Percentiles rank a stretch among this genome's conserved stretches.
Evolutionary conservation across 331 rosid genomes (phyloP).

Genomic region (Prunus yedoensis): DNA sequence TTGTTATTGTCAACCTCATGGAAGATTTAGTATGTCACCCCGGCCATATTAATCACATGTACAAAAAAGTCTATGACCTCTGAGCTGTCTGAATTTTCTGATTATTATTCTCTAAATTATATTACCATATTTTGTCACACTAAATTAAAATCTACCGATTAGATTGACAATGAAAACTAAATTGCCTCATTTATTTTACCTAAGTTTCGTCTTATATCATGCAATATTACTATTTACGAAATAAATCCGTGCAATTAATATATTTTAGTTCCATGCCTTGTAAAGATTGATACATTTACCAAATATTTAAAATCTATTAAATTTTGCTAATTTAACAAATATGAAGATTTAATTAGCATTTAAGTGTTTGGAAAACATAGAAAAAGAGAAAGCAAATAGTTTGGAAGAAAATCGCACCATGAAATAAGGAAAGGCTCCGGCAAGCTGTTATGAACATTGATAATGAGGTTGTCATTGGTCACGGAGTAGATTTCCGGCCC

Average conservation of each 20-base stretch:
- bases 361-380: background rate
- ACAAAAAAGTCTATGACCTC: background rate
- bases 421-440: conserved; percentile 81
- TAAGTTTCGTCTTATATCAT: background rate
- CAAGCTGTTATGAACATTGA: conserved; percentile 70
- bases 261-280: background rate
- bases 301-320: background rate
- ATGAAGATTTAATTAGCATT: background rate
- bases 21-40: background rate
- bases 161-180: too few species aligned
- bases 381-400: background rate
- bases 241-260: background rate
- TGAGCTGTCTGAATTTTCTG: background rate
- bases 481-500: conserved; percentile 76
- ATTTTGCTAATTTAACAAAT: background rate
- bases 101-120: too few species aligned
- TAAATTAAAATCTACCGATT: too few species aligned
- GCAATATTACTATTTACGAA: background rate
- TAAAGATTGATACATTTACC: too few species aligned
- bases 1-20: background rate
- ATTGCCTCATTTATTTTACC: background rate
- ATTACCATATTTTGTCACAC: too few species aligned
- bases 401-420: conserved; percentile 41
- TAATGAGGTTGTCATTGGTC: conserved; percentile 80
- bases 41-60: background rate